Base-by-base conservation (phyloP, 2,329 filamentous ascomycete genomes). In the Pseudopithomyces chartarum region DNA sequence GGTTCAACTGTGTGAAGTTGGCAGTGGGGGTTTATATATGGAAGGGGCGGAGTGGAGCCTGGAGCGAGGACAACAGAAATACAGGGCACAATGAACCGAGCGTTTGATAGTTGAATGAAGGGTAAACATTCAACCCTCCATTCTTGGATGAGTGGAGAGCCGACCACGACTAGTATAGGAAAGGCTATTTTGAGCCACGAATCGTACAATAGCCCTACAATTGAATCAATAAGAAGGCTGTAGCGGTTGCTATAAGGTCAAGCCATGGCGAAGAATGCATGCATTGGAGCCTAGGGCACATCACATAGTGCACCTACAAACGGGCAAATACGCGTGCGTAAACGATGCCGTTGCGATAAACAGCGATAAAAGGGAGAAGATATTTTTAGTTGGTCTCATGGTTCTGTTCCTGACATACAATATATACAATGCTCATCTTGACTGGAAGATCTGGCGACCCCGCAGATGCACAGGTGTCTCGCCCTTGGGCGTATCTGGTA, bases 401-500 rank as follows among this genome's bases (percentile, higher is more conserved):
- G 63, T 57, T 55, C 52, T 62, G 43, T 57, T 57, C 50, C 71
- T 57, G 47, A 56, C 59, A 62, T 69, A 69, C 13, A 36, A n/a
- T 36, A 68, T 73, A 56, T 73, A 75, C 69, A 70, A 55, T 65
- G 46, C 56, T 68, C 58, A 73, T 59, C 71, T 70, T 47, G 63
- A 64, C 54, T 70, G 63, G 66, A 74, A 76, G 54, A 70, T 82
- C 69, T 82, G 79, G 71, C 69, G 71, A 66, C 76, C 78, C 61
- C 79, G 76, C 65, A 80, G 69, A 72, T 83, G 81, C 47, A 83
- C 79, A 7, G 79, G 81, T 20, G 71, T 73, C 66, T 81, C 79
- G 64, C 75, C 76, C 66, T 79, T 77, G 54, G 81, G 81, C 55
- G 80, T 73, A 58, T 79, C 80, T 57, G 81, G 81, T 66, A 83